Percentiles rank a stretch among this genome's conserved stretches.
phyloP scores from a whole-genome alignment of 139 green algal species.

The Picochlorum sp. region DNA sequence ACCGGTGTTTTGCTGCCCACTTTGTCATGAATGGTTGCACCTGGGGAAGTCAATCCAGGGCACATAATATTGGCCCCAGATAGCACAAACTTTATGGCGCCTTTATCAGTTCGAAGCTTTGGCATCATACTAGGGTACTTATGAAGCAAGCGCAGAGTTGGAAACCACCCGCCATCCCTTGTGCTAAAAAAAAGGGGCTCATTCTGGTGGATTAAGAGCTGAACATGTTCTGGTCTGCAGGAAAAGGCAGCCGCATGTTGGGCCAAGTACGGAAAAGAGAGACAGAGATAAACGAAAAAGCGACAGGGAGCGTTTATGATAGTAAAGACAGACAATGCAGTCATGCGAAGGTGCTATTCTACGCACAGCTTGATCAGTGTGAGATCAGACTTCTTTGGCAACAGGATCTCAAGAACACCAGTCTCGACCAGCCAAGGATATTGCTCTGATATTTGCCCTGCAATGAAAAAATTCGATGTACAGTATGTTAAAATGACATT shows the following conservation, averaged over 20 bases:
- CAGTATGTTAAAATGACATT: background rate
- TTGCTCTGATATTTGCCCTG: conserved; percentile 71
- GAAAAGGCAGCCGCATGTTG: too few species aligned
- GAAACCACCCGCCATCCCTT: conserved; percentile 87
- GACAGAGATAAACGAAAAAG: background rate
- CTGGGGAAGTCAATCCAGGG: conserved; percentile 86
- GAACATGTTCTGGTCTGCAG: conserved; percentile 70
- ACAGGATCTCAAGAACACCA: conserved; percentile 73
- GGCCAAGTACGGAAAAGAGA: conserved; percentile 11
- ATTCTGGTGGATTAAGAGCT: conserved; percentile 72
- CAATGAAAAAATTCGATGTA: conserved; percentile 6
- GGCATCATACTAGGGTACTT: conserved; percentile 64
- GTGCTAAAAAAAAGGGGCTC: conserved; percentile 85
- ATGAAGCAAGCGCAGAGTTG: conserved; percentile 80
- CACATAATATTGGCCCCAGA: conserved; percentile 98
- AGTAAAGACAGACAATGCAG: background rate
- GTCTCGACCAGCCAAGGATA: conserved; percentile 77
- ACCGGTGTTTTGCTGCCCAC: conserved; percentile 57
- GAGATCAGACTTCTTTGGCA: conserved; percentile 91
- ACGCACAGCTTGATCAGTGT: conserved; percentile 82
- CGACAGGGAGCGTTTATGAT: background rate
- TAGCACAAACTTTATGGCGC: conserved; percentile 98
- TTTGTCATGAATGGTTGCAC: conserved; percentile 88
- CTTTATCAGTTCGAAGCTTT: conserved; percentile 75
- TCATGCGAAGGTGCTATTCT: conserved; percentile 31